Base-by-base conservation (phyloP, 1,284 basidiomycete genomes). In the Pyrrhoderma lamaoense region DNA sequence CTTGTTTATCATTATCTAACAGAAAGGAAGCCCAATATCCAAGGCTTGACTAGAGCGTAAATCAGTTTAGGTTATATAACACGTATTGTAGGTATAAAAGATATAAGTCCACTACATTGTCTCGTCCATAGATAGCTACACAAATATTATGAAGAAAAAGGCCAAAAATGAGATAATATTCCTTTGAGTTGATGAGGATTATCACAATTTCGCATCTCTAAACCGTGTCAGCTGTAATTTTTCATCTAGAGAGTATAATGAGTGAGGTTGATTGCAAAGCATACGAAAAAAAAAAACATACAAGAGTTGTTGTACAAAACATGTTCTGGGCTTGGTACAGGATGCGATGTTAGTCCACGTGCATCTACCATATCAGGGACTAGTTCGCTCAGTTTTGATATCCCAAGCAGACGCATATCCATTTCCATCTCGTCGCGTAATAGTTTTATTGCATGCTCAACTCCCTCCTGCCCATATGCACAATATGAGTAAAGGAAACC, bases 401-500 rank as follows among this genome's bases (percentile, higher is more conserved):
- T 76, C 1, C 77, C 77, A 23, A 80, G 66, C 31, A 77, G 61
- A 3, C 73, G 67, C 68, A 77, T 68, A 63, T 71, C 73, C 68
- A 74, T 77, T 60, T 75, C 73, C 58, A 79, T 72, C 60, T 79
- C 76, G 59, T 77, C 74, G 66, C 68, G 66, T 45, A 80, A 66
- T 46, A 80, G 79, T 53, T 76, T 68, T 40, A 78, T 62, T 19
- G 72, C 70, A 45, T 70, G 73, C 57, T 74, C 70, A 14, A 79
- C 75, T 51, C 76, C 82, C 19, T 79, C 76, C 53, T 78, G 71
- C 0, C 83, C 84, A 59, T 82, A 86, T 2, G 79, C 75, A 18
- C 71, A 77, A 68, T 82, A 82, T 0, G 77, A 77, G 59, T 85
- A 85, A 61, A 81, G 61, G 64, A 80, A 80, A 0, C 80, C 77